A percentile compares a stretch with the other conserved stretches of the same genome.
Evolutionary conservation across 208 protist species (phyloP).

Genomic region (Crithidia sp.): DNA sequence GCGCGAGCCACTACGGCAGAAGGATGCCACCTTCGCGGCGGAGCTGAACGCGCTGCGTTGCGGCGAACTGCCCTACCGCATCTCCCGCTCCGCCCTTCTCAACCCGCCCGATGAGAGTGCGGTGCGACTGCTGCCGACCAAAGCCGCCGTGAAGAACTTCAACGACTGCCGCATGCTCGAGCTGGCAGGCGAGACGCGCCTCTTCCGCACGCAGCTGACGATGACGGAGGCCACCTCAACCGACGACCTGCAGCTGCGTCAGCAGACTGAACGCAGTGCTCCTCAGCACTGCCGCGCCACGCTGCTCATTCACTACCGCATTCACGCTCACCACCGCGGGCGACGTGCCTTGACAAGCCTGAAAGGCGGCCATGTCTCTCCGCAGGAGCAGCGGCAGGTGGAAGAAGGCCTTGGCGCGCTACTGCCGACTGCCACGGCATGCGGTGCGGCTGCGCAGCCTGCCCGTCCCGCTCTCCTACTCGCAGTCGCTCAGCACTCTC

Average conservation of each 20-base stretch:
- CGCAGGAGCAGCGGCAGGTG: slow-evolving; percentile 1
- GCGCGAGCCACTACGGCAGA: slow-evolving; percentile 48
- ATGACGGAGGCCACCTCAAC: slow-evolving; percentile 2
- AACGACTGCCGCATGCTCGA: slow-evolving; percentile 78
- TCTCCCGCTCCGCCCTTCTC: slow-evolving; percentile 63
- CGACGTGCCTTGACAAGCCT: background rate
- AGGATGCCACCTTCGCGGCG: slow-evolving; percentile 55
- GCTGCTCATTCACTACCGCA: slow-evolving; percentile 27
- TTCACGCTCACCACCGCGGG: background rate
- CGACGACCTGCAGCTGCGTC: background rate
- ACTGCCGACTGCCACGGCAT: slow-evolving; percentile 13
- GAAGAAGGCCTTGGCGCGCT: slow-evolving; percentile 10
- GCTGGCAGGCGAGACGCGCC: slow-evolving; percentile 44
- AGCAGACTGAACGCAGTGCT: background rate
- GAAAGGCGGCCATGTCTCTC: background rate
- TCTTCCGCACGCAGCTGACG: slow-evolving; percentile 59
- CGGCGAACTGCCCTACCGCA: slow-evolving; percentile 62
- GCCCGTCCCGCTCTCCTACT: slow-evolving; percentile 31
- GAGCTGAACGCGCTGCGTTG: slow-evolving; percentile 70
- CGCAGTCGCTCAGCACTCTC: slow-evolving; percentile 8
- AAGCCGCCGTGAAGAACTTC: slow-evolving; percentile 61
- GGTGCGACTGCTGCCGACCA: slow-evolving; percentile 76
- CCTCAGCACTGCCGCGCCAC: background rate
- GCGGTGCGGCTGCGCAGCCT: slow-evolving; percentile 13
- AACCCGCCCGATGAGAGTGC: slow-evolving; percentile 61